Conservation (phyloP, 768 basidiomycete genomes). For the Psilocybe cyanescens region DNA sequence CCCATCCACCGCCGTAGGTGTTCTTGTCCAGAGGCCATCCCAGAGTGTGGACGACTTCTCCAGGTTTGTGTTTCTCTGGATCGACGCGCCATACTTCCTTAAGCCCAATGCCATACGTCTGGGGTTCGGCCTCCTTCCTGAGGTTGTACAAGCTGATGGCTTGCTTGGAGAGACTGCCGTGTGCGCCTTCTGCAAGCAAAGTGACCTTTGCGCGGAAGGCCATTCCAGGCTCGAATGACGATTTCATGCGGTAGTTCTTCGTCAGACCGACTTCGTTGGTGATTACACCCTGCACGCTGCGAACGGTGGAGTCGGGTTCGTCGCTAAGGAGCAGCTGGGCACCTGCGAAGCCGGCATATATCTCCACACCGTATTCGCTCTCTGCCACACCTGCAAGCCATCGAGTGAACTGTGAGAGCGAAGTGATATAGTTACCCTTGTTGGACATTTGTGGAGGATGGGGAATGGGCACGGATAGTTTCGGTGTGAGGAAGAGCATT, state of each 20-base stretch:
- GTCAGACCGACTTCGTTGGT: slow-evolving; percentile 97
- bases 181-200: slow-evolving; percentile 92
- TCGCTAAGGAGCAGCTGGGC: slow-evolving; percentile 76
- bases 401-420: slow-evolving; percentile 84
- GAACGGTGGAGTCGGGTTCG: slow-evolving; percentile 46
- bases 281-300: slow-evolving; percentile 73
- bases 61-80: slow-evolving; percentile 63
- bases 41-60: slow-evolving; percentile 89
- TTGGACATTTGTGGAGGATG: slow-evolving; percentile 98
- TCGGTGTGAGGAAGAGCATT: slow-evolving; percentile 86
- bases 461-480: slow-evolving; percentile 76
- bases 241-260: slow-evolving; percentile 73
- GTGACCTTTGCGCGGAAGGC: slow-evolving; percentile 92
- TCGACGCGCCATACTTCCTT: slow-evolving; percentile 97
- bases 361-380: slow-evolving; percentile 78
- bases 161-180: slow-evolving; percentile 87
- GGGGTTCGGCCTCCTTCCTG: slow-evolving; percentile 71
- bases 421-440: slow-evolving; percentile 90
- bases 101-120: slow-evolving; percentile 95
- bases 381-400: slow-evolving; percentile 92
- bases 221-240: slow-evolving; percentile 95
- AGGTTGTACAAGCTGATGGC: slow-evolving; percentile 77
- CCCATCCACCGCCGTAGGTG: slow-evolving; percentile 93
- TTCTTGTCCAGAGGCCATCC: slow-evolving; percentile 88
- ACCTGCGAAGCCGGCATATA: slow-evolving; percentile 98